Base-by-base conservation (phyloP, 2,329 filamentous ascomycete genomes). In the Paradendryphiella salina region DNA sequence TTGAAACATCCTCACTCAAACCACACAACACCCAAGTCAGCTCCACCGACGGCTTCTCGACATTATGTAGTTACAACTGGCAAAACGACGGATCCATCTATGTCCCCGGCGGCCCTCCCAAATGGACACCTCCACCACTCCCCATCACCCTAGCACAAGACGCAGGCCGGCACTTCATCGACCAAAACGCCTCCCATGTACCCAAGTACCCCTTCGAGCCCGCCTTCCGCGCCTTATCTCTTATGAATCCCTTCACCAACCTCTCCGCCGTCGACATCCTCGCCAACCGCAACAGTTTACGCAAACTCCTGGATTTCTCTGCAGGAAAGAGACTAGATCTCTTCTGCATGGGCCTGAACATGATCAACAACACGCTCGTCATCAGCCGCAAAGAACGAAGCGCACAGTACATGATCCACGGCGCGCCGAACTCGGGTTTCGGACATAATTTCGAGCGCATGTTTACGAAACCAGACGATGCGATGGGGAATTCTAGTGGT, bases 321-420 rank as follows among this genome's bases (percentile, higher is more conserved):
- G 55, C 48, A 8, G 64, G 61, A 7, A 60, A 63, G 11, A 43
- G 41, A 2, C 46, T 38, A 6, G 55, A 69, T 17, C 51, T 48
- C n/a, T 73, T 70, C 44, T 59, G 64, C 18, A 66, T 74, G 39
- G 67, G 70, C 34, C 53, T 72, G 5, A 52, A 71, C 32, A 52
- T 74, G 29, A 53, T 74, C 5, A 53, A 64, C 6, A 54, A 65
- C 6, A 73, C 72, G 9, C 60, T 73, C 2, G 63, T 75, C 35
- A 60, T 75, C 11, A 65, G 54, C 23, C 63, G 69, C 4, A 66
- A 64, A 36, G 69, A 69, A 31, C 40, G 45, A 31, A 57, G 46
- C 11, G 47, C 59, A 20, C 11, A 46, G 52, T 23, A 45, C 31
- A 57, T 61, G 43, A 52, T 61, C 11, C 40, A 57, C 17, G 56